Percentiles rank a stretch among this genome's conserved stretches.
Evolutionary conservation across 345 rosid species (phyloP).

Genomic region (Geranium rotundifolium): DNA sequence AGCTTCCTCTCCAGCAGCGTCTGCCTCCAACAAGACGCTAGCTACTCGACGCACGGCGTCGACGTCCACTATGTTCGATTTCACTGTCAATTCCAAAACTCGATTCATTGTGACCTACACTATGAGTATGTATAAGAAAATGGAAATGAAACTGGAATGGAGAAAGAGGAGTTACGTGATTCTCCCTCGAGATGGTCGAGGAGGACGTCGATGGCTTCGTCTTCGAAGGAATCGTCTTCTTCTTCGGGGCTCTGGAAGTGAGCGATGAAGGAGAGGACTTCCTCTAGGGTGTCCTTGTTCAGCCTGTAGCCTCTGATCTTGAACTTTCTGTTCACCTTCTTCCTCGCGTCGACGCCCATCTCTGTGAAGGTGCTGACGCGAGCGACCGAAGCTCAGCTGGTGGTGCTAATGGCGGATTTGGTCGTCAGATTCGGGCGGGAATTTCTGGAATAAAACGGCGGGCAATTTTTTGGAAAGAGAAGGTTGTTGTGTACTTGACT

Average conservation of each 20-base stretch:
- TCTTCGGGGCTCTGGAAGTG: conserved; percentile 46
- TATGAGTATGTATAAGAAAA: background rate
- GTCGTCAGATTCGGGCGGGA: no score
- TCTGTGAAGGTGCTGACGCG: background rate
- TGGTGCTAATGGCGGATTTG: no score
- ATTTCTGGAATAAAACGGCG: no score
- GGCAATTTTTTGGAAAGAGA: no score
- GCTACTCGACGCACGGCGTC: conserved; percentile 50
- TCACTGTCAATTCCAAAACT: conserved; percentile 29
- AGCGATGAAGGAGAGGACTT: conserved; percentile 42
- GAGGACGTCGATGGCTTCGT: conserved; percentile 66
- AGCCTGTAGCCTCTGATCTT: conserved; percentile 67
- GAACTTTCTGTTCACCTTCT: conserved; percentile 65
- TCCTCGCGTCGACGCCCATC: conserved; percentile 37
- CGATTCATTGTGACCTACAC: background rate
- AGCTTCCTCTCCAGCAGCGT: conserved; percentile 45
- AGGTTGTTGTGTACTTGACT: no score
- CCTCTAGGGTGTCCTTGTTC: conserved; percentile 61
- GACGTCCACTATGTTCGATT: conserved; percentile 53
- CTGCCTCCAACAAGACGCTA: conserved; percentile 50
- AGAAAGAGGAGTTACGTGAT: conserved; percentile 16
- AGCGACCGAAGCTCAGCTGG: background rate
- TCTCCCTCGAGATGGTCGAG: conserved; percentile 65
- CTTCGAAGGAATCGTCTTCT: conserved; percentile 11
- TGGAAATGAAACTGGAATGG: background rate